Evolutionary conservation across 768 basidiomycete species (phyloP), one percentile per base, ranked within the genome.

Genomic region (Hygrocybe coccinea): DNA sequence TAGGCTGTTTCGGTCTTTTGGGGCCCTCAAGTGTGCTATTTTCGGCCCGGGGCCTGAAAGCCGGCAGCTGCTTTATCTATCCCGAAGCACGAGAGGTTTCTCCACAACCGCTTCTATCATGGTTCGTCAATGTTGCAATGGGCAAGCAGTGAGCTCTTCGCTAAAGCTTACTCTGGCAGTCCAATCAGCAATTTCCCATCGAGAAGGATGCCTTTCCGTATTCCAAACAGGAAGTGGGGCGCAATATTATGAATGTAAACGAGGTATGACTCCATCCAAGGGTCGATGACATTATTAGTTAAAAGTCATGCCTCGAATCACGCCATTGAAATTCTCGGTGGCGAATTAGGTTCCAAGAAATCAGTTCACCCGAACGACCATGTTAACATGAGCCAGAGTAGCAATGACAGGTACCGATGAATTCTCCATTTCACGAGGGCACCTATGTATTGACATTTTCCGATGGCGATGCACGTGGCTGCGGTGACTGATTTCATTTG

Each of bases 341-440:
- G 97, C 15, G 80, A 94, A 74, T 78, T 97, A 55, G 97, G 97
- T 34, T 92, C 90, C 45, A 99, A 98, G 79, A 91, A 79, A 64
- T 97, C 97, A 8, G 95, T 99, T 2, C 97, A 99, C 69, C 97
- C 97, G 36, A 99, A 99, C 71, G 97, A 99, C 68, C 97, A 99
- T 73, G 95, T 97, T 64, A 99, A 99, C 78, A 95, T 89, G 89
- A 93, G 91, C 70, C 95, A 98, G 72, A 95, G 92, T 61, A 95
- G 92, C 67, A 99, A 99, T 66, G 97, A 99, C 73, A 94, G 94
- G 92, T 93, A 69, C 65, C 89, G 77, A 7, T 15, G 25, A 17
- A 21, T 33, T 9, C 54, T 51, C 36, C 37, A 43, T 36, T 47
- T 19, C 14, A 14, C 34, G 44, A 39, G 22, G n/a, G 24, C 12